These are phyloP conservation scores for Candida oleophila DNA, from an alignment of 805 yeast genomes.

Conservation along the genomic window DNA sequence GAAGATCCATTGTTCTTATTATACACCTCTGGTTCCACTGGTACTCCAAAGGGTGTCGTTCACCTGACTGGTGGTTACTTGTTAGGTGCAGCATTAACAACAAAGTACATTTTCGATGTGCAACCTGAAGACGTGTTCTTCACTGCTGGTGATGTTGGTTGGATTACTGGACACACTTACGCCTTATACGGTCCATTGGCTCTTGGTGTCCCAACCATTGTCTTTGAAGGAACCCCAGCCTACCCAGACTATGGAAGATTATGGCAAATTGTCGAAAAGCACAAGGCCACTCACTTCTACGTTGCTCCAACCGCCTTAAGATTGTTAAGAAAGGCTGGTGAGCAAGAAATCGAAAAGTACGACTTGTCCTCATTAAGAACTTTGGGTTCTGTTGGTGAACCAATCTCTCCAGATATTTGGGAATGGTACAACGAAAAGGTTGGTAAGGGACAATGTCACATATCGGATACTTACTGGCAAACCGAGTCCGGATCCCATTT, in stretches of 20 bases:
- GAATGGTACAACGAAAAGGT: slow-evolving; percentile 77
- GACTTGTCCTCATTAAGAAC: slow-evolving; percentile 65
- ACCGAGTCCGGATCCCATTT: slow-evolving; percentile 84
- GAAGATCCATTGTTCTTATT: slow-evolving; percentile 81
- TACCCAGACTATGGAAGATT: slow-evolving; percentile 78
- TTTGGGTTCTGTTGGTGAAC: slow-evolving; percentile 84
- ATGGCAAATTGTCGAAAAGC: slow-evolving; percentile 73
- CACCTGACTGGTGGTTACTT: slow-evolving; percentile 81
- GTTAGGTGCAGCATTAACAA: slow-evolving; percentile 69
- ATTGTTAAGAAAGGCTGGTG: slow-evolving; percentile 74
- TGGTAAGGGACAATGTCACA: slow-evolving; percentile 68
- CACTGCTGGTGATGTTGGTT: slow-evolving; percentile 89
- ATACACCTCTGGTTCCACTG: slow-evolving; percentile 86
- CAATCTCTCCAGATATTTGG: slow-evolving; percentile 84
- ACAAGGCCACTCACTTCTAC: slow-evolving; percentile 75
- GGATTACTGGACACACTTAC: slow-evolving; percentile 89
- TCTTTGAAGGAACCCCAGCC: slow-evolving; percentile 86
- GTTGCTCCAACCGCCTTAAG: slow-evolving; percentile 85
- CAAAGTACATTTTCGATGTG: slow-evolving; percentile 74
- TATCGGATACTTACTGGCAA: slow-evolving; percentile 87
- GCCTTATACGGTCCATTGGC: slow-evolving; percentile 79
- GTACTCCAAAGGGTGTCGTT: slow-evolving; percentile 84
- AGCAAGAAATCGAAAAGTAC: slow-evolving; percentile 55
- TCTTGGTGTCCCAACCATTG: slow-evolving; percentile 74
- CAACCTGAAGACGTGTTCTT: slow-evolving; percentile 73